Conservation (phyloP, 139 green algal genomes). For the Chlorella sorokiniana region DNA sequence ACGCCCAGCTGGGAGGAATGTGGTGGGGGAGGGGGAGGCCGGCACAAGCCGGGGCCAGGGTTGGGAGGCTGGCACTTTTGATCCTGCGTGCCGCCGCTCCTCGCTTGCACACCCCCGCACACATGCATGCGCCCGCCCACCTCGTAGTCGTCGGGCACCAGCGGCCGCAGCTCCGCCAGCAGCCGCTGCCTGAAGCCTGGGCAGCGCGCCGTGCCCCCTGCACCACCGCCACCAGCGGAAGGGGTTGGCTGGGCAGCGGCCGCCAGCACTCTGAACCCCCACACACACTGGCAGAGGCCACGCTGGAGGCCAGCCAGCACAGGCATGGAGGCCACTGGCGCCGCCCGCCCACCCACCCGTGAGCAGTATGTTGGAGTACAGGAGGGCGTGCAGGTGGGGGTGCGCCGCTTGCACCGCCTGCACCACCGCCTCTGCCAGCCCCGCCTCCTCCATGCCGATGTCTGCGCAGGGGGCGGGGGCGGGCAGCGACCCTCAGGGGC, state of each 20-base stretch:
- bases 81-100: too few relatives aligned
- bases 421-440: slow-evolving; percentile 60
- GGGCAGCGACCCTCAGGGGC: background rate
- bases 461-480: slow-evolving; percentile 29
- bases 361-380: slow-evolving; percentile 82
- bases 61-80: background rate
- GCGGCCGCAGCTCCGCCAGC: slow-evolving; percentile 62
- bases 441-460: slow-evolving; percentile 63
- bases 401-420: slow-evolving; percentile 54
- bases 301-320: too few relatives aligned
- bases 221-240: background rate
- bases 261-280: too few relatives aligned
- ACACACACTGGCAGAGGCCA: too few relatives aligned
- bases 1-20: slow-evolving; percentile 35
- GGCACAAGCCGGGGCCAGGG: background rate
- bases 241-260: background rate
- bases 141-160: slow-evolving; percentile 74
- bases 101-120: background rate
- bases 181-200: slow-evolving; percentile 71
- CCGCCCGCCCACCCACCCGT: slow-evolving; percentile 43
- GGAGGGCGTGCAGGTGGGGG: slow-evolving; percentile 71
- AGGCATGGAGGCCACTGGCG: background rate
- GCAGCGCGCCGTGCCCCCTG: slow-evolving; percentile 52
- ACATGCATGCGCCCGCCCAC: slow-evolving; percentile 15
- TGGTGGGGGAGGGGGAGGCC: background rate